Evolutionary conservation across 140 eudicot genomes (phyloP).

Genomic region (Senecio squalidus): DNA sequence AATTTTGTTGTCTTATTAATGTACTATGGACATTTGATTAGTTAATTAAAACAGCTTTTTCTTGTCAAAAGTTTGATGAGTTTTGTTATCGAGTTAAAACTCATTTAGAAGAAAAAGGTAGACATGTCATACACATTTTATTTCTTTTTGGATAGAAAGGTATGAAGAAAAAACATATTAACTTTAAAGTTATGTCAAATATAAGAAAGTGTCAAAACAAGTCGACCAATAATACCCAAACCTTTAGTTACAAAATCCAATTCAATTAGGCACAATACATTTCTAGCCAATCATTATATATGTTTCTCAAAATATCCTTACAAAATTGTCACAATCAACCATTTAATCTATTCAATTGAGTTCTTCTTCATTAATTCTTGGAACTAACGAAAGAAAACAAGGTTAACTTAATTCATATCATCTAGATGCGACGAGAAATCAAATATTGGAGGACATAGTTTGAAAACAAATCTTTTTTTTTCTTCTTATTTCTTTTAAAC

Average conservation of each 20-base stretch:
- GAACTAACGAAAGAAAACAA: neutral
- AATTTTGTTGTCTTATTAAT: neutral
- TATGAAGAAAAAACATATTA: neutral
- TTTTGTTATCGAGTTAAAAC: neutral
- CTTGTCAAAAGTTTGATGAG: slow-evolving; percentile 1
- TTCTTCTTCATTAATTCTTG: no score
- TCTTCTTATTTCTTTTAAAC: no score
- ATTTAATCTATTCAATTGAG: no score
- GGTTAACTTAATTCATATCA: neutral
- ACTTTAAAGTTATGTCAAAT: neutral
- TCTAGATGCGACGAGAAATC: no score
- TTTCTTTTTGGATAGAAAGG: neutral
- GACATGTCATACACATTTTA: neutral
- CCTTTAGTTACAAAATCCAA: slow-evolving; percentile 1
- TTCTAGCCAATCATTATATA: neutral
- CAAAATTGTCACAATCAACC: no score
- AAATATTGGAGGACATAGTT: no score
- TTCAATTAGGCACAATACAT: slow-evolving; percentile 1
- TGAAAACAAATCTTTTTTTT: no score
- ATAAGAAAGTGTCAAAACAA: neutral
- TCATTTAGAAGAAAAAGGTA: neutral
- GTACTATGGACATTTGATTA: neutral
- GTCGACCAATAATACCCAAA: slow-evolving; percentile 1
- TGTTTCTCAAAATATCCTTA: neutral
- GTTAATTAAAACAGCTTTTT: neutral